Base-by-base conservation (phyloP, 257 asterid genomes). In the Fraxinus americana region DNA sequence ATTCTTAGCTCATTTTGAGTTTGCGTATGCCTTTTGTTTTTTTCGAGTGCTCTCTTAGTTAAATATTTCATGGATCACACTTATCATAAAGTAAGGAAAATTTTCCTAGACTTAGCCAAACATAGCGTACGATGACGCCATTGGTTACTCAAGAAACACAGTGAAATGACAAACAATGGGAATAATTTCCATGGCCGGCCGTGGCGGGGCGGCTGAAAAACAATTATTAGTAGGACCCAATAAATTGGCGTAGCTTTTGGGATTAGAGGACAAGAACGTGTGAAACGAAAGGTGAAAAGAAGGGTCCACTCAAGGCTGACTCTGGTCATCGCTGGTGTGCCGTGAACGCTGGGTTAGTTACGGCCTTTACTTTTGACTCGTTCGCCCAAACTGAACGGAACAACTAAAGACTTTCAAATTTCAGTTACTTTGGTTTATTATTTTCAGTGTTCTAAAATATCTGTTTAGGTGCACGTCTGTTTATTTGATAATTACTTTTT, bases 241-340 rank as follows among this genome's bases (percentile, higher is more conserved):
- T 16, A 43, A 48, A 48, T 48, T 16, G 57, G 57, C 57, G 57
- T 48, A 4, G n/a, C 57, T 48, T 48, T 48, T 14, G 57, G 2
- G 57, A 4, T 3, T 48, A 13, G 57, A 19, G n/a, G 54, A 13
- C 54, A 3, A 45, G n/a, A n/a, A 45, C 19, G 54, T 45, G 54
- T 14, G n/a, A 45, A 45, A 45, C n/a, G 2, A 41, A 41, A 41
- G 48, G 12, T 41, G 13, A 41, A 41, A 48, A 48, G 17, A 48
- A 14, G n/a, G n/a, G 57, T 48, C 57, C 16, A 48, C 57, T 16
- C 5, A 9, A 14, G 21, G 57, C 2, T 48, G 57, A 48, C 57
- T 48, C n/a, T 4, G 57, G 88, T 85, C 88, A 36, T 79, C 69
- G 7, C 6, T 79, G 86, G 88, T 70, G 88, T 85, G 88, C 88